Evolutionary conservation across 2,329 filamentous ascomycete species (phyloP).

Genomic region (Ambrosiella beaveri): DNA sequence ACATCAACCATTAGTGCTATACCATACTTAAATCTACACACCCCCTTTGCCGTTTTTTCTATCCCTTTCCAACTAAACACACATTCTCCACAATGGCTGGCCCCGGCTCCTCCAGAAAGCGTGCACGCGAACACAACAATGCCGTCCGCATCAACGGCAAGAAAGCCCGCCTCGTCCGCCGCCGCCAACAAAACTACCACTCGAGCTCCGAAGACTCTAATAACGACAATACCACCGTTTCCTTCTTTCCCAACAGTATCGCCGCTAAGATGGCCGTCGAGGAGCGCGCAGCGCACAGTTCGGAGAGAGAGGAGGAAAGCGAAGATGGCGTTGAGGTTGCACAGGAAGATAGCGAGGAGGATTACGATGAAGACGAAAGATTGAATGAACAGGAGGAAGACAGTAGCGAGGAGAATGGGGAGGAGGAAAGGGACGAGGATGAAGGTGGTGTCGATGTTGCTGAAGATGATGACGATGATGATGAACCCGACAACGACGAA

Average conservation of each 20-base stretch:
- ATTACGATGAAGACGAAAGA: conserved; percentile 17
- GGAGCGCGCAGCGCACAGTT: conserved; percentile 18
- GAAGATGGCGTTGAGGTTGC: conserved; percentile 16
- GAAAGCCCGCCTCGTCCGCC: conserved; percentile 21
- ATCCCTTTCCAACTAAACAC: not conserved
- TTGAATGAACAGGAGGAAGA: conserved; percentile 13
- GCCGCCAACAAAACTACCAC: conserved; percentile 30
- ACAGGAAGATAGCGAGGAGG: conserved; percentile 18
- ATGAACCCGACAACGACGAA: conserved; percentile 20
- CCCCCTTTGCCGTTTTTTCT: not conserved
- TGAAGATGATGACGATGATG: conserved; percentile 19
- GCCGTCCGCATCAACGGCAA: conserved; percentile 27
- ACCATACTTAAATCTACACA: not conserved
- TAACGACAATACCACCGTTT: conserved; percentile 35
- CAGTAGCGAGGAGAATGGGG: conserved; percentile 16
- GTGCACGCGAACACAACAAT: conserved; percentile 19
- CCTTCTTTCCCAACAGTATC: conserved; percentile 21
- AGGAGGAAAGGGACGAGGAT: conserved; percentile 17
- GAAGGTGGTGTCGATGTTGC: conserved; percentile 16
- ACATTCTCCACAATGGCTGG: conserved; percentile 7
- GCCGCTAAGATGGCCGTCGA: conserved; percentile 19
- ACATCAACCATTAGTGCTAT: not conserved
- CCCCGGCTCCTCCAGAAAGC: conserved; percentile 18
- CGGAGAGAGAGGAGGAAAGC: conserved; percentile 21
- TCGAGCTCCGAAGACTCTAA: conserved; percentile 35